Base-by-base conservation (phyloP, 306 rosid species). In the Corylus avellana region DNA sequence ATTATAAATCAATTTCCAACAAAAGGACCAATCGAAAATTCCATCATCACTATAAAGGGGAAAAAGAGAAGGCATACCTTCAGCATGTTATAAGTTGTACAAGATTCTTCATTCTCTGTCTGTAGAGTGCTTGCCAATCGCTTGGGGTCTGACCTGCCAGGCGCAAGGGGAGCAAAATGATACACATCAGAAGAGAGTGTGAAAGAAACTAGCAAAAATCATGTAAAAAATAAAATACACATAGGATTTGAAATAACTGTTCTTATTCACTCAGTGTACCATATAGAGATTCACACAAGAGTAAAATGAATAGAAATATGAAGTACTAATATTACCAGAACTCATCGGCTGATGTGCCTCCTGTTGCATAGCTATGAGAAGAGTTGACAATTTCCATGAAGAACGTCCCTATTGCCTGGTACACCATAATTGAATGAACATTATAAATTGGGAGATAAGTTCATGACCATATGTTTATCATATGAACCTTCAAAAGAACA, bases 311-410 rank as follows among this genome's bases (percentile, higher is more conserved):
- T 77, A 9, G 56, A 78, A 77, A 74, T 69, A 55, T 10, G 48
- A 80, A 72, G 47, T 69, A 73, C 16, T 25, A 55, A 12, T 22
- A 75, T 78, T 96, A 96, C 99, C 99, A 96, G 89, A 87, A 86
- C 78, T 96, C 99, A 1, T 53, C 0, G 78, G 78, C 88, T 20
- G 99, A 96, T 77, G 99, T 88, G 86, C 99, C 99, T 88, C 99
- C 99, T 7, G 99, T 96, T 84, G 99, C 99, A 82, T 91, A 96
- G 85, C 87, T 88, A 75, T 96, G 98, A 78, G 98, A 91, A 70
- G 99, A 91, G 89, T 96, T 93, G 48, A 96, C 82, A 55, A 84
- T 7, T 75, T 89, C 86, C 99, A 96, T 90, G 80, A 96, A 96
- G 89, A 85, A 96, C 44, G 82, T 83, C 55, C 91, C 90, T 16